These are phyloP conservation scores for Uronychia binucleata DNA, from an alignment of 73 alveolate species.

Conservation along the genomic window DNA sequence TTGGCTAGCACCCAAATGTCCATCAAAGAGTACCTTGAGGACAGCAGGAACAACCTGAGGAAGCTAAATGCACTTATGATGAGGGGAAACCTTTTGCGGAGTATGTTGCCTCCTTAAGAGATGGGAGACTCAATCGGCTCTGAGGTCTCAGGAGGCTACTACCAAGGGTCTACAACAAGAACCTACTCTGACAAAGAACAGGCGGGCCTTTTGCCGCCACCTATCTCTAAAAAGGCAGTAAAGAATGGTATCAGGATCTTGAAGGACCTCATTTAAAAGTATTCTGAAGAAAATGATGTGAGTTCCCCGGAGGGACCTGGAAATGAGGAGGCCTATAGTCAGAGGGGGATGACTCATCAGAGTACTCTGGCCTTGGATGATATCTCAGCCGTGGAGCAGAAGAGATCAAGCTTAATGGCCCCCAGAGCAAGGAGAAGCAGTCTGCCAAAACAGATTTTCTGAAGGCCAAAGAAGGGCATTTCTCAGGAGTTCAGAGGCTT, in stretches of 20 bases:
- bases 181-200: neutral
- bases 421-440: neutral
- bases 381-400: neutral
- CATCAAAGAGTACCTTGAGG: too few relatives aligned
- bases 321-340: neutral
- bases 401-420: neutral
- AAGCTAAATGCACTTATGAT: too few relatives aligned
- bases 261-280: neutral
- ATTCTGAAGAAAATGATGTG: neutral
- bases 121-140: too few relatives aligned
- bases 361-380: too few relatives aligned
- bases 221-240: neutral
- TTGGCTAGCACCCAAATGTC: too few relatives aligned
- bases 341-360: neutral
- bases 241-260: neutral
- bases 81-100: too few relatives aligned
- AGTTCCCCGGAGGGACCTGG: neutral
- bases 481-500: too few relatives aligned
- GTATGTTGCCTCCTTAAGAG: too few relatives aligned
- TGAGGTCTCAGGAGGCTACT: too few relatives aligned
- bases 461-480: too few relatives aligned
- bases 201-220: neutral
- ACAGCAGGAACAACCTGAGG: too few relatives aligned
- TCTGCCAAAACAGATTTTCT: too few relatives aligned
- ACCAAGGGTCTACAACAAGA: neutral